Evolutionary conservation across 202 grass and related monocot genomes (phyloP), one percentile per base, ranked within the genome.

Genomic region (Hordeum pubiflorum): DNA sequence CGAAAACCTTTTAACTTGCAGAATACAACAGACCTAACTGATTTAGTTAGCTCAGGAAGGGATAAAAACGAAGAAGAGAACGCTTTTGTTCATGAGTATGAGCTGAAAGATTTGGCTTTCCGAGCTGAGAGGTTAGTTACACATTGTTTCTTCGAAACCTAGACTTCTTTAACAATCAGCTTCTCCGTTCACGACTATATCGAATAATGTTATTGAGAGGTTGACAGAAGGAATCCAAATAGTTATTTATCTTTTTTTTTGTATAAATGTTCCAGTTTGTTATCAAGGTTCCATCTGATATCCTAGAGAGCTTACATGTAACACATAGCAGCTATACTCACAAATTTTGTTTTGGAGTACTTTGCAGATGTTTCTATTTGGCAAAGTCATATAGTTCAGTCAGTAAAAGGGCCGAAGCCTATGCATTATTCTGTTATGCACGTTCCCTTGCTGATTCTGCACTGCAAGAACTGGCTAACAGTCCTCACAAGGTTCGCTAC

Each of bases 1-100:
- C 23, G 21, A 62, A 71, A 72, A 72, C 69, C 8, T 17, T 27
- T 24, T 79, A 65, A 61, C 63, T 84, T 81, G 68, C 92, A 98
- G 95, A 98, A 98, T 93, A 89, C 84, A 54, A 93, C 80, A 7
- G 95, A 95, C 58, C 82, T 98, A 79, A 93, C 90, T 75, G 95
- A 98, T 87, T 81, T 98, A 88, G 90, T 98, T 91, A 95, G 88
- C 87, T 98, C 95, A 59, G 92, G 86, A 80, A 98, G 92, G 89
- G 85, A 91, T 81, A 94, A 88, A 86, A 95, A 91, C 61, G 59
- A 84, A 74, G 88, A 98, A 88, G 95, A 98, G 62, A 88, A 83
- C 59, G 63, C 77, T 71, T 93, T 98, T 89, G 72, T 88, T 64
- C 84, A 95, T 38, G 88, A 95, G 44, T 95, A 83, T 76, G 77